These are phyloP conservation scores for Sistotremastrum niveocremeum DNA, from an alignment of 768 basidiomycete species.

Conservation along the genomic window DNA sequence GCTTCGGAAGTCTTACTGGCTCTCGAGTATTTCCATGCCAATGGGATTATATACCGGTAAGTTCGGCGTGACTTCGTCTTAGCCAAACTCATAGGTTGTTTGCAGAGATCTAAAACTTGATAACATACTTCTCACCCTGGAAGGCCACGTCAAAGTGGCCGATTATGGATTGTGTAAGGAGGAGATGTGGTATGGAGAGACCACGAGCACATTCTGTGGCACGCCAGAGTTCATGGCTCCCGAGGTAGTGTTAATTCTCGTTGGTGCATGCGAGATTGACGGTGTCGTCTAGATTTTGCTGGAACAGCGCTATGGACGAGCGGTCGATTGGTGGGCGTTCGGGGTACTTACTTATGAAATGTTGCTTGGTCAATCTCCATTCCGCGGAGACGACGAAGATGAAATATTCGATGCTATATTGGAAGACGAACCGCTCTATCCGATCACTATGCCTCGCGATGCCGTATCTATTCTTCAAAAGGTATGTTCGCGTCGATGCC, in stretches of 20 bases:
- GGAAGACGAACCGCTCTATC: slow-evolving; percentile 96
- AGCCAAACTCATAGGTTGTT: background rate
- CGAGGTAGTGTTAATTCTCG: slow-evolving; percentile 47
- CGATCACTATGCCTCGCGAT: slow-evolving; percentile 97
- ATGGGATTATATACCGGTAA: slow-evolving; percentile 97
- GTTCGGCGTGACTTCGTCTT: slow-evolving; percentile 12
- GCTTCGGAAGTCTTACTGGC: slow-evolving; percentile 94
- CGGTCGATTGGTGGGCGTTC: slow-evolving; percentile 99
- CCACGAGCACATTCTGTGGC: slow-evolving; percentile 97
- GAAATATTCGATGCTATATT: slow-evolving; percentile 99
- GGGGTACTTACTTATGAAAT: slow-evolving; percentile 98
- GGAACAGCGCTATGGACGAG: slow-evolving; percentile 97
- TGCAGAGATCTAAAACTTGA: slow-evolving; percentile 90
- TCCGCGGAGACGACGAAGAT: slow-evolving; percentile 98
- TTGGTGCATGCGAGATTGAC: background rate
- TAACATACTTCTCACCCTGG: slow-evolving; percentile 91
- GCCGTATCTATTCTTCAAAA: slow-evolving; percentile 93
- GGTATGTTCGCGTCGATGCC: slow-evolving; percentile 27
- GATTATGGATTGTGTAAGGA: slow-evolving; percentile 99
- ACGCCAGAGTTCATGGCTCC: slow-evolving; percentile 99
- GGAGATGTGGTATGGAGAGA: slow-evolving; percentile 94
- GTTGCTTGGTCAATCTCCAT: slow-evolving; percentile 96
- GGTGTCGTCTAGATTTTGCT: slow-evolving; percentile 62
- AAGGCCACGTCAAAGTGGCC: slow-evolving; percentile 97
- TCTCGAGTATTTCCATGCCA: slow-evolving; percentile 93